Evolutionary conservation across 1,284 basidiomycete species (phyloP).

Genomic region (Puccinia coronata): DNA sequence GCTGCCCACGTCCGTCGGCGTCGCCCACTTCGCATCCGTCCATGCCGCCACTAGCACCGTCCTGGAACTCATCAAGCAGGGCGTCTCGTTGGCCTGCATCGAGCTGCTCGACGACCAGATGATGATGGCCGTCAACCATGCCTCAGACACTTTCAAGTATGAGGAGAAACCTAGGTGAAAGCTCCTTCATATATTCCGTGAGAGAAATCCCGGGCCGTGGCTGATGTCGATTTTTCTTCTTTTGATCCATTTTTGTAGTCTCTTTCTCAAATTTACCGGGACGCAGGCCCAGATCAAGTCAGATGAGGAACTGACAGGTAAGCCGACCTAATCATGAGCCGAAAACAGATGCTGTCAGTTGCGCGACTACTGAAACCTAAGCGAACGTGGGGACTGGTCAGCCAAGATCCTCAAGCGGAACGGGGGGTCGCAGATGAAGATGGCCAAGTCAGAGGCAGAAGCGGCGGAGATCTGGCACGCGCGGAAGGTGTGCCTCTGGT

Average conservation of each 20-base stretch:
- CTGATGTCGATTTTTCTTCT: neutral
- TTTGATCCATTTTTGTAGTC: neutral
- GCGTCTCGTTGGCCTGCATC: conserved; percentile 64
- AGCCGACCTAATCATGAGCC: too few relatives aligned
- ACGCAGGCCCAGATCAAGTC: conserved; percentile 67
- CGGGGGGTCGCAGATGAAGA: conserved; percentile 70
- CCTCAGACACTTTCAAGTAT: conserved; percentile 27
- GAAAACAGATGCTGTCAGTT: too few relatives aligned
- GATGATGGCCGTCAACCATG: conserved; percentile 50
- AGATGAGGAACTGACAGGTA: conserved; percentile 62
- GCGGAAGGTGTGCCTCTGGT: conserved; percentile 78
- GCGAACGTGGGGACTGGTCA: too few relatives aligned
- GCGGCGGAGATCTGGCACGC: conserved; percentile 79
- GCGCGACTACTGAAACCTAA: too few relatives aligned
- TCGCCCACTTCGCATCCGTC: conserved; percentile 63
- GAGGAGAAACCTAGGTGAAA: conserved; percentile 39
- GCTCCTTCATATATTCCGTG: too few relatives aligned
- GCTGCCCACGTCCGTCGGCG: conserved; percentile 68
- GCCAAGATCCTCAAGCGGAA: conserved; percentile 67
- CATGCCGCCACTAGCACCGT: conserved; percentile 70
- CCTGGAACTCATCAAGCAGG: conserved; percentile 65
- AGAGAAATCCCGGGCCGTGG: too few relatives aligned
- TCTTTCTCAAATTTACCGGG: conserved; percentile 70
- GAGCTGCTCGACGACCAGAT: conserved; percentile 51
- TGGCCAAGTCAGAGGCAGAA: conserved; percentile 70